phyloP scores from a whole-genome alignment of 768 basidiomycete species.

The Naematelia encephala region DNA sequence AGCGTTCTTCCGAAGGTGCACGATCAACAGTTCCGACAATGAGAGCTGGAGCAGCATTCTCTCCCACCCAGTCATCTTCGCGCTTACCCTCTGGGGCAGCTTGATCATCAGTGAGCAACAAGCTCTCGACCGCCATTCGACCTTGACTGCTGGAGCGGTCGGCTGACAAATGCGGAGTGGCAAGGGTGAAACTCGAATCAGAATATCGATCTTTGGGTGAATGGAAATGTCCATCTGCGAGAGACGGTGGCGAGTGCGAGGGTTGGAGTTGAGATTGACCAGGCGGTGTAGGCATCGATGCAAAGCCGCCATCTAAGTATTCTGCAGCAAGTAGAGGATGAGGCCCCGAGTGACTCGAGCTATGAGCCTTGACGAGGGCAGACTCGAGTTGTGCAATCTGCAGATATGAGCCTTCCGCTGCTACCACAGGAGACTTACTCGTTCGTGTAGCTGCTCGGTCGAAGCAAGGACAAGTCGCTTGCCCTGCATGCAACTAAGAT shows the following conservation, averaged over 20 bases:
- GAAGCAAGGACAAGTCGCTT: constrained; percentile 44
- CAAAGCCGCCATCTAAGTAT: constrained; percentile 36
- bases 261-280: neutral
- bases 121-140: constrained; percentile 37
- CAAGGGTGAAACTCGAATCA: constrained; percentile 6
- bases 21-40: constrained; percentile 35
- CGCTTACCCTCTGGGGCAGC: constrained; percentile 33
- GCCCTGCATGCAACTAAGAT: constrained; percentile 45
- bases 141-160: constrained; percentile 15
- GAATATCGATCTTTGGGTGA: constrained; percentile 16
- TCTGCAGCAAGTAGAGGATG: constrained; percentile 38
- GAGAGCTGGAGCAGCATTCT: constrained; percentile 43
- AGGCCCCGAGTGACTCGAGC: neutral
- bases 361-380: constrained; percentile 34
- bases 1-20: neutral
- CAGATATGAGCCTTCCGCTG: neutral
- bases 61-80: constrained; percentile 43
- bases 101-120: constrained; percentile 33
- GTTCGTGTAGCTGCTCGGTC: constrained; percentile 42
- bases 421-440: constrained; percentile 7
- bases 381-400: constrained; percentile 41
- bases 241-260: constrained; percentile 2
- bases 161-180: constrained; percentile 1
- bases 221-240: too few species aligned
- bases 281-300: constrained; percentile 13